Conservation (phyloP, 805 yeast species). For the Cyberlindnera japonica region DNA sequence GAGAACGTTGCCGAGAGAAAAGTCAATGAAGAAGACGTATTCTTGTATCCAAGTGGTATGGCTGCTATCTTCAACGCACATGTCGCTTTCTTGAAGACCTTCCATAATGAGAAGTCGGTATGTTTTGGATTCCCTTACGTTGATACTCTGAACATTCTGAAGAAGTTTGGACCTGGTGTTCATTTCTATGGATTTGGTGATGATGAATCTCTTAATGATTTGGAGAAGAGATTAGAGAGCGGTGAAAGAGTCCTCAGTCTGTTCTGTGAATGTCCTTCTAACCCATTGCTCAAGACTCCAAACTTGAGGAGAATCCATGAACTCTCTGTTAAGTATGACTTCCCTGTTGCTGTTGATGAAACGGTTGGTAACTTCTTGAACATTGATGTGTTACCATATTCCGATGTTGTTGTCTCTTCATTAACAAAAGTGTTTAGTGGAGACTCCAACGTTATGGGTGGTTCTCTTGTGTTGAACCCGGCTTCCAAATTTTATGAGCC, state of each 20-base stretch:
- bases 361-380: constrained; percentile 91
- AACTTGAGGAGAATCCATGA: constrained; percentile 60
- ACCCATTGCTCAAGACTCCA: constrained; percentile 87
- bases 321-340: constrained; percentile 65
- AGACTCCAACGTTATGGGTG: constrained; percentile 94
- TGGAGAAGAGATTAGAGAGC: constrained; percentile 56
- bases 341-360: constrained; percentile 86
- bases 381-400: constrained; percentile 71
- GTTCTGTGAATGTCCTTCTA: constrained; percentile 92
- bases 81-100: constrained; percentile 41
- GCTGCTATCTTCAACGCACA: constrained; percentile 85
- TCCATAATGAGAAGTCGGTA: constrained; percentile 54
- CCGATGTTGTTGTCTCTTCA: constrained; percentile 85
- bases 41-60: constrained; percentile 89
- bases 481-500: constrained; percentile 44
- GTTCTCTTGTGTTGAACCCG: constrained; percentile 78
- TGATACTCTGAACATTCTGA: constrained; percentile 81
- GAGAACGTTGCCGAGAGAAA: constrained; percentile 17
- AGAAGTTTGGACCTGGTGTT: constrained; percentile 90
- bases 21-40: constrained; percentile 61
- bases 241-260: constrained; percentile 72
- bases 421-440: constrained; percentile 92
- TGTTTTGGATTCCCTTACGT: constrained; percentile 97
- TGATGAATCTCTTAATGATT: constrained; percentile 56
- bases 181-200: constrained; percentile 85